A percentile compares a stretch with the other conserved stretches of the same genome.
Conservation (phyloP, 805 yeast species). For the Debaryomyces tyrocola region DNA sequence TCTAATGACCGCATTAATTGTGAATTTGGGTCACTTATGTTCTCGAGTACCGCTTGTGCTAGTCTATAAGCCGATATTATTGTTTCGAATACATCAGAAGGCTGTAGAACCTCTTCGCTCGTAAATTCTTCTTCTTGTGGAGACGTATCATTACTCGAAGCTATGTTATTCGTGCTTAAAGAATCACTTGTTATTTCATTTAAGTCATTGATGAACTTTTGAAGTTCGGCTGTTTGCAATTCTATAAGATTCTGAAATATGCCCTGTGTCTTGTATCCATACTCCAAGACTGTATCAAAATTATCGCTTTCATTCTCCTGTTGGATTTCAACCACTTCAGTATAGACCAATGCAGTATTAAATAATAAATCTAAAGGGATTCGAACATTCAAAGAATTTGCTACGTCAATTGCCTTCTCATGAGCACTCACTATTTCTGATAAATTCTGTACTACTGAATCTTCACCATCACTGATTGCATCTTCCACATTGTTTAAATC, state of each 20-base stretch:
- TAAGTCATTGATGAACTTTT: constrained; percentile 25
- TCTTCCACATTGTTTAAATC: constrained; percentile 33
- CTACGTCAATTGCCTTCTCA: constrained; percentile 31
- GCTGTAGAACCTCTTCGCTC: constrained; percentile 29
- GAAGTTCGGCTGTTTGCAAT: constrained; percentile 25
- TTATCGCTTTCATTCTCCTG: constrained; percentile 18
- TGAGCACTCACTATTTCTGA: constrained; percentile 35
- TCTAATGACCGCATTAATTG: constrained; percentile 10
- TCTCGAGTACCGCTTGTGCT: constrained; percentile 32
- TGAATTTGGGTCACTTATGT: constrained; percentile 7
- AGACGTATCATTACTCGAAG: background rate
- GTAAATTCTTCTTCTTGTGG: constrained; percentile 14
- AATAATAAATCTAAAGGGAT: constrained; percentile 45
- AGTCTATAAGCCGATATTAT: constrained; percentile 27
- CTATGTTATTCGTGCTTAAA: background rate
- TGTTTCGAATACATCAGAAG: constrained; percentile 36
- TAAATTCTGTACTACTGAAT: constrained; percentile 42
- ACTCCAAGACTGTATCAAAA: constrained; percentile 13
- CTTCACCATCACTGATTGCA: constrained; percentile 22
- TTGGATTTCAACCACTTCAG: constrained; percentile 44
- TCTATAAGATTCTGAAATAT: constrained; percentile 26
- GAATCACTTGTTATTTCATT: constrained; percentile 3
- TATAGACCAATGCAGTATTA: constrained; percentile 48
- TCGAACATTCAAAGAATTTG: constrained; percentile 7
- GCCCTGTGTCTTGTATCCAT: constrained; percentile 15